Base-by-base conservation (phyloP, 2,329 filamentous ascomycete genomes). In the Dactylellina drechsleri region DNA sequence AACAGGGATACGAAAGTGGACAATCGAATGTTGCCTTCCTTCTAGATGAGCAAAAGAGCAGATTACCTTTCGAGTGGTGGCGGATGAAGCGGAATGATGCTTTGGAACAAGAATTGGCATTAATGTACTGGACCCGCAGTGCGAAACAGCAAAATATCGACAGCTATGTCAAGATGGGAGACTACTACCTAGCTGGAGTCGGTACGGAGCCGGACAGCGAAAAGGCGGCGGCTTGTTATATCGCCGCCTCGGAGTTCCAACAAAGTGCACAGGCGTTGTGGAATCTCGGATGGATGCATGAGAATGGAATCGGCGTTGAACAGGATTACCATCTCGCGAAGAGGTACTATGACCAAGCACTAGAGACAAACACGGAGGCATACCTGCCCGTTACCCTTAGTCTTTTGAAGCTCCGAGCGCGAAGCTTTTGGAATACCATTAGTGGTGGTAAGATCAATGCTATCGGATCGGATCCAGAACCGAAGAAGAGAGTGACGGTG, bases 251-350 rank as follows among this genome's bases (percentile, higher is more conserved):
- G 0, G 95, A 99, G 80, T 93, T 91, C 73, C 89, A 94, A 78
- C 91, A 93, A 80, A 96, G 92, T 79, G 95, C 94, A 1, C 96
- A 99, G 82, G 95, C 96, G 13, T 88, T 97, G 68, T 99, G 93
- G 87, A 98, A 99, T 79, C 85, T 99, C 13, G 96, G 95, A 4
- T 99, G 95, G 95, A 98, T 99, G 94, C 93, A 99, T 80, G 95
- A 99, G 83, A 97, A 98, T 80, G 95, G 95, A 6, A 86, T 98
- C 58, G 92, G 93, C 1, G 87, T 98, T 18, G 90, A 91, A 65
- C 95, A 99, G 81, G 95, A 99, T 81, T 99, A 96, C 81, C 95
- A 99, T 80, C 88, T 99, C 67, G 95, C 96, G 1, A 99, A 99
- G 83, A 86, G 95, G 64, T 97, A 93, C 82, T 99, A 99, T 80